phyloP scores from a whole-genome alignment of 1,139 yeast genomes.

The Hansenula sp. region DNA sequence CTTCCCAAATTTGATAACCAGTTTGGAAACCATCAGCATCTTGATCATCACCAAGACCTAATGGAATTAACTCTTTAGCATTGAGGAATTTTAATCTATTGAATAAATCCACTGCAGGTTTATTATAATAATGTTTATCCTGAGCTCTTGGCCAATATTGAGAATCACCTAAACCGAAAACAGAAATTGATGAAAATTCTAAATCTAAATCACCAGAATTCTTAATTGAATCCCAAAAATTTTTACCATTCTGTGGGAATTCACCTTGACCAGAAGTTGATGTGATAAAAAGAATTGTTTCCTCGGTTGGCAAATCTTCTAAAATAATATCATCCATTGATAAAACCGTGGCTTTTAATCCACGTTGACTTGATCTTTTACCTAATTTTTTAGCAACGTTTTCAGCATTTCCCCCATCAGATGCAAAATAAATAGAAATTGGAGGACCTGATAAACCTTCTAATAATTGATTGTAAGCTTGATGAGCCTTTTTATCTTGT shows the following conservation, averaged over 20 bases:
- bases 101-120: constrained; percentile 77
- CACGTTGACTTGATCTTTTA: constrained; percentile 82
- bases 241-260: constrained; percentile 92
- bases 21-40: constrained; percentile 95
- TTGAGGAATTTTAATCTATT: constrained; percentile 66
- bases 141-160: constrained; percentile 97
- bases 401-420: constrained; percentile 95
- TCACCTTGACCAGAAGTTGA: constrained; percentile 99
- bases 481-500: constrained; percentile 69
- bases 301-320: constrained; percentile 79
- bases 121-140: constrained; percentile 89
- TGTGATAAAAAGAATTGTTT: constrained; percentile 74
- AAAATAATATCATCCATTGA: constrained; percentile 84
- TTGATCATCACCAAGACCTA: constrained; percentile 95
- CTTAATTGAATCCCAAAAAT: constrained; percentile 84
- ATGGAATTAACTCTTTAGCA: constrained; percentile 65
- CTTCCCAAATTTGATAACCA: constrained; percentile 86
- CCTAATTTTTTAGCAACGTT: constrained; percentile 76
- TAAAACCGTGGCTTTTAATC: constrained; percentile 70
- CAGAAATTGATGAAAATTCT: constrained; percentile 64
- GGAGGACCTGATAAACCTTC: constrained; percentile 95
- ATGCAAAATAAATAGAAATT: constrained; percentile 82
- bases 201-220: constrained; percentile 68
- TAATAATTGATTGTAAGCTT: constrained; percentile 69
- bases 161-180: constrained; percentile 92